Conservation (phyloP, 169 alveolate genomes). For the Theileria annulata region DNA sequence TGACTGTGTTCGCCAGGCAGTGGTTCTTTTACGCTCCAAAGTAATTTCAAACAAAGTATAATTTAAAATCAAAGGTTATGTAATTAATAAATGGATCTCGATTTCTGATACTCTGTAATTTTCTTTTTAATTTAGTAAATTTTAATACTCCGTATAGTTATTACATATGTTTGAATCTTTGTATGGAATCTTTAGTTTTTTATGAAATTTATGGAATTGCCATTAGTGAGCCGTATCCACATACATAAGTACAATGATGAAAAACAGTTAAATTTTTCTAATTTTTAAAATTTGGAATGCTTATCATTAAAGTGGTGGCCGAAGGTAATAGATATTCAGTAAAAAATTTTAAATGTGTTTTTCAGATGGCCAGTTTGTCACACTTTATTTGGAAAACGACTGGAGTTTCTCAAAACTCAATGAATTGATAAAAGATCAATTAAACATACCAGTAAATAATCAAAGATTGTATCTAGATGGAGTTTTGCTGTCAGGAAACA, state of each 20-base stretch:
- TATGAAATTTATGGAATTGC: slow-evolving; percentile 5
- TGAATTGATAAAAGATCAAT: slow-evolving; percentile 22
- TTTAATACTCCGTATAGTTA: too few species aligned
- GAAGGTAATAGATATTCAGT: slow-evolving; percentile 22
- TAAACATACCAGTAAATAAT: slow-evolving; percentile 28
- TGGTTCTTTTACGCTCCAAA: slow-evolving; percentile 78
- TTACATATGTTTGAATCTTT: too few species aligned
- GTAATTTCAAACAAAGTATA: slow-evolving; percentile 11
- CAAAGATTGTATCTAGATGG: slow-evolving; percentile 49
- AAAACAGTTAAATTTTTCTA: too few species aligned
- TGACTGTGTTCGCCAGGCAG: slow-evolving; percentile 70
- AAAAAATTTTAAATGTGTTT: background rate
- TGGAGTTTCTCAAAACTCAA: slow-evolving; percentile 37
- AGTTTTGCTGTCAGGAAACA: background rate
- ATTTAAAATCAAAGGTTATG: background rate
- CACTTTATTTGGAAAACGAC: slow-evolving; percentile 58
- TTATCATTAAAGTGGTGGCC: slow-evolving; percentile 38
- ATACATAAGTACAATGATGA: too few species aligned
- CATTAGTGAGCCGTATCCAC: background rate
- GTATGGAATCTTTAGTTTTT: background rate
- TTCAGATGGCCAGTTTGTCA: slow-evolving; percentile 44
- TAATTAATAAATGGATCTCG: background rate
- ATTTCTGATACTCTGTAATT: background rate
- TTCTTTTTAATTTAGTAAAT: background rate
- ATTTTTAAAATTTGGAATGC: slow-evolving; percentile 19